Base-by-base conservation (phyloP, 345 rosid species). In the Lumnitzera littorea region DNA sequence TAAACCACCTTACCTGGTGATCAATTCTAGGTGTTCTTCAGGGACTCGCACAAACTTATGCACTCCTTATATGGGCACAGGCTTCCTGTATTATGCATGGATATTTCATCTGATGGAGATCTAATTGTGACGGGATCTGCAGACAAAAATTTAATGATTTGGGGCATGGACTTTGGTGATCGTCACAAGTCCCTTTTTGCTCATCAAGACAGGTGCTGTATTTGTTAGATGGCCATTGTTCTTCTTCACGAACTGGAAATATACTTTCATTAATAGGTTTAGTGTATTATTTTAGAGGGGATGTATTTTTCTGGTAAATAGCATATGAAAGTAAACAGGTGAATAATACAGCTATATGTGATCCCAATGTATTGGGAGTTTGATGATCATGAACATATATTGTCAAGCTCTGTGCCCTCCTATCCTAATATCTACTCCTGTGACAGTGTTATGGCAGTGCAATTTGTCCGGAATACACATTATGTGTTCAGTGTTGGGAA, bases 91-190 rank as follows among this genome's bases (percentile, higher is more conserved):
- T 79, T 94, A 61, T 80, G 95, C 71, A 79, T 94, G 88, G 99
- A 94, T 77, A 84, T 85, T 60, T 94, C 97, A 58, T 94, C 99
- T 5, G 97, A 94, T 76, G 99, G 99, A 64, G 96, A 80, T 76
- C 68, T 88, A 78, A 78, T 94, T 58, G 97, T 90, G 54, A 90
- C 97, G 51, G 97, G 99, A 46, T 94, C 97, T 41, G 95, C 90
- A 60, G 97, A 94, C 77, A 94, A 94, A 72, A 94, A 94, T 79
- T 53, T 94, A 62, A 90, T 84, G 74, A 90, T 94, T 58, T 94
- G 97, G 99, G 99, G 97, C 58, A 70, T 94, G 78, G 99, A 94
- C 79, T 94, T 94, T 71, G 97, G 99, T 55, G 92, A 94, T 71
- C 91, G 99, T 74, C 99, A 90, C 54, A 94, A 82, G 70, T 90